Evolutionary conservation across 441 rosid species (phyloP), one percentile per base, ranked within the genome.

Genomic region (Sinapis alba): DNA sequence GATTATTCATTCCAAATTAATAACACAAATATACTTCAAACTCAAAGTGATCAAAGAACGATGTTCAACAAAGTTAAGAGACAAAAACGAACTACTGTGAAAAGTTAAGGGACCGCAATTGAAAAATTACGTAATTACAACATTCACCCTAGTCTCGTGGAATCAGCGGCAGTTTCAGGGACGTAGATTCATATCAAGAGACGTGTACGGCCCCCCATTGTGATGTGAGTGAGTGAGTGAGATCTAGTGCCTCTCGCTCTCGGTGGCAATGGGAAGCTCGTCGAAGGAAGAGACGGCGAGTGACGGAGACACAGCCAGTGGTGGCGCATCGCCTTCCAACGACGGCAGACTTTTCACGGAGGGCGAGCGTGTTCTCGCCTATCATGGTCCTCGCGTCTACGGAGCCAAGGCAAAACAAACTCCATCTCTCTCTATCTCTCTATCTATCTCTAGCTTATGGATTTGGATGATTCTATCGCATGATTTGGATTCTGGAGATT

Each of bases 321-420:
- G 97, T 58, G 95, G 87, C 78, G 78, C 87, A 11, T 90, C 92
- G 10, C 93, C 90, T 12, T 78, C 94, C 69, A 72, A 78, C 61
- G 84, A 92, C 69, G 71, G 82, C 1, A 74, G 79, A 50, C 64
- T 88, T 76, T 96, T 90, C 85, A 47, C 92, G 30, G 98, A 93
- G 30, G 97, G 99, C 51, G 98, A 96, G 81, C 94, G 94, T 69
- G 97, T 91, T 66, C 95, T 96, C 58, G 98, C 99, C 45, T 96
- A 87, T 82, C 99, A 96, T 82, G 99, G 98, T 41, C 99, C 97
- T 81, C 93, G 97, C 85, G 88, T 96, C 86, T 96, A 96, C 80
- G 96, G 91, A 78, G 98, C 99, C 79, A 96, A 96, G 98, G 99
- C 86, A 86, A 65, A 8, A 8, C 23, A 6, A 51, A 18, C 10